Conservation (phyloP, 768 basidiomycete species). For the Leccinum rimulosum region DNA sequence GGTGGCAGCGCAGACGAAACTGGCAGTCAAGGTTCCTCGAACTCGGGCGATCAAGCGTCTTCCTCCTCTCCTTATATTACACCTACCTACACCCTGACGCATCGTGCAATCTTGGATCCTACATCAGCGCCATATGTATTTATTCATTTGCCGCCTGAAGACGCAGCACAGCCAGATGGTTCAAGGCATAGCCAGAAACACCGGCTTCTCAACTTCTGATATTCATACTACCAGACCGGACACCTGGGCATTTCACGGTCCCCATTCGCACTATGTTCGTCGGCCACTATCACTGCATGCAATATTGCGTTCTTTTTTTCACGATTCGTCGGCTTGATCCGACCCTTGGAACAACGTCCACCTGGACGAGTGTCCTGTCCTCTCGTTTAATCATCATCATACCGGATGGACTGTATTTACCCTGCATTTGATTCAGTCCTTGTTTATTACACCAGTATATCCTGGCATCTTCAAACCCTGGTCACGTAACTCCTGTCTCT, state of each 20-base stretch:
- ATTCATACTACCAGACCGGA: neutral
- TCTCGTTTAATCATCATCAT: constrained; percentile 30
- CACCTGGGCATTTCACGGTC: neutral
- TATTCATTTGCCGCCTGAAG: constrained; percentile 9
- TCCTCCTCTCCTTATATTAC: constrained; percentile 44
- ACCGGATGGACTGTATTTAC: constrained; percentile 26
- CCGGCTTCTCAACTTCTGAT: constrained; percentile 11
- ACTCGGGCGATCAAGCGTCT: constrained; percentile 12
- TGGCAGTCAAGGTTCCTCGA: constrained; percentile 12
- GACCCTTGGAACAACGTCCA: constrained; percentile 23
- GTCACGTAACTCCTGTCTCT: constrained; percentile 2
- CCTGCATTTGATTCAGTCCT: constrained; percentile 17
- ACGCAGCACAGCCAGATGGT: neutral
- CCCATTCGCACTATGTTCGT: constrained; percentile 4
- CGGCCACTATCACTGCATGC: constrained; percentile 6
- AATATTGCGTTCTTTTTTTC: neutral
- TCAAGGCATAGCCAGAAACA: constrained; percentile 14
- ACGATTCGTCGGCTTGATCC: constrained; percentile 1
- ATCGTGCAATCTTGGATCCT: constrained; percentile 30
- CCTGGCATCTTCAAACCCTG: constrained; percentile 5
- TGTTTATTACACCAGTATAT: constrained; percentile 13
- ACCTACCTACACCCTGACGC: constrained; percentile 60
- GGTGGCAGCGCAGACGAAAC: constrained; percentile 60
- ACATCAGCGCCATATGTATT: constrained; percentile 12
- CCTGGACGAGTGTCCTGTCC: constrained; percentile 26